phyloP scores from a whole-genome alignment of 1,284 basidiomycete genomes.

The Vanrija sp. region DNA sequence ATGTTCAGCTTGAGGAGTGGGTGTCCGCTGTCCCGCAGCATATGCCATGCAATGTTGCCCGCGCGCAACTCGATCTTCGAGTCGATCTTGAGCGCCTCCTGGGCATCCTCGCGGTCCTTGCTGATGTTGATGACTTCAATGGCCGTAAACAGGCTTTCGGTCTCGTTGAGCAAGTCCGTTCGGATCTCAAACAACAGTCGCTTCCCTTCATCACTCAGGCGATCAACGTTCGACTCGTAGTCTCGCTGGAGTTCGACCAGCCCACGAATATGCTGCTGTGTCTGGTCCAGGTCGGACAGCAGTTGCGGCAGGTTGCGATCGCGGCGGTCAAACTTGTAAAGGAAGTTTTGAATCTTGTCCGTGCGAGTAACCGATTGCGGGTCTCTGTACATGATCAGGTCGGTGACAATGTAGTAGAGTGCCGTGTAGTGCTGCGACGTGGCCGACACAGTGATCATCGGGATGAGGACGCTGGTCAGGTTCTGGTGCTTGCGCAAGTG shows the following conservation, averaged over 20 bases:
- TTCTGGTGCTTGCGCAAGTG: slow-evolving; percentile 82
- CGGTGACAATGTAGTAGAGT: slow-evolving; percentile 82
- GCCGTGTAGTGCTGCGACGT: slow-evolving; percentile 80
- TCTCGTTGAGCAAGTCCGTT: slow-evolving; percentile 68
- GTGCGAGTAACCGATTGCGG: slow-evolving; percentile 71
- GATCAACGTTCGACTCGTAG: slow-evolving; percentile 56
- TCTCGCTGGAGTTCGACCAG: slow-evolving; percentile 56
- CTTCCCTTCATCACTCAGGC: slow-evolving; percentile 55
- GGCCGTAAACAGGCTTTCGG: slow-evolving; percentile 77
- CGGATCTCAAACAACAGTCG: slow-evolving; percentile 61
- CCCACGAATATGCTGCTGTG: slow-evolving; percentile 71
- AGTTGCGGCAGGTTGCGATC: slow-evolving; percentile 64
- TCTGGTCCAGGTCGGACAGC: slow-evolving; percentile 62
- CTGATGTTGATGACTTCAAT: slow-evolving; percentile 80
- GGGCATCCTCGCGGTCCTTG: slow-evolving; percentile 64
- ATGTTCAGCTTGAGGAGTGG: slow-evolving; percentile 84
- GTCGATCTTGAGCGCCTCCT: slow-evolving; percentile 72
- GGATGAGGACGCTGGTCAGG: slow-evolving; percentile 72
- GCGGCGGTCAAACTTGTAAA: slow-evolving; percentile 87
- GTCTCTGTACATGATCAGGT: slow-evolving; percentile 83
- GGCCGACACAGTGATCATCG: slow-evolving; percentile 83
- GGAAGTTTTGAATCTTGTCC: slow-evolving; percentile 74
- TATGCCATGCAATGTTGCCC: slow-evolving; percentile 87
- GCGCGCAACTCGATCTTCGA: slow-evolving; percentile 77
- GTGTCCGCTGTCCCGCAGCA: slow-evolving; percentile 69